Evolutionary conservation across 805 yeast genomes (phyloP), one percentile per base, ranked within the genome.

Genomic region (Starmera quercuum): DNA sequence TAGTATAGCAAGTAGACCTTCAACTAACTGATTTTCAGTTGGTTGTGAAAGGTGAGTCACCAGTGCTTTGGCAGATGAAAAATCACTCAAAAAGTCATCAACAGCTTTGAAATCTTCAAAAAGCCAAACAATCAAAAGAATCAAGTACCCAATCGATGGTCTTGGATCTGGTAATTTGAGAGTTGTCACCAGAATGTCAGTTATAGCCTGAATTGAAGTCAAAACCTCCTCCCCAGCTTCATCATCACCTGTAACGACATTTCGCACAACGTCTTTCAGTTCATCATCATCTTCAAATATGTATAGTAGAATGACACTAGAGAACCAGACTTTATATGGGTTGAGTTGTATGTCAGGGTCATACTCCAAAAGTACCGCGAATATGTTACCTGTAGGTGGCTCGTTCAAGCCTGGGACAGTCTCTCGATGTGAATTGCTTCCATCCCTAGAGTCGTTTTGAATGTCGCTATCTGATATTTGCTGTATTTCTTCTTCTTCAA

Each of bases 261-360:
- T 49, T 30, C 73, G 56, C 1, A 81, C 69, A 11, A 66, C 38
- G 7, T 62, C 61, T 41, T 73, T 71, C 13, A 73, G 60, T 14
- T 68, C 74, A 5, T 65, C 65, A 38, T 58, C 61, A 25, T 71
- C 80, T 35, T 72, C 73, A 40, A 87, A 70, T 3, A 87, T 52
- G 35, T 71, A 73, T 28, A 82, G 63, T 16, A 90, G 52, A 4
- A 85, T 61, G 4, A 77, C 70, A 3, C 83, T 63, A 0, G 95
- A 75, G 58, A 90, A 88, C 92, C 95, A 92, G 1, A 76, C 58
- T 47, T 78, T 75, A 52, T 87, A 92, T 0, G 99, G 97, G 44
- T 92, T 90, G 22, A 88, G 58, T 34, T 78, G 73, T 31, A 68
- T 54, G 15, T 76, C 81, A 3, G 78, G 73, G 42, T 88, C 90